These are phyloP conservation scores for Colletotrichum abscissum DNA, from an alignment of 2,329 filamentous ascomycete species.

Conservation along the genomic window DNA sequence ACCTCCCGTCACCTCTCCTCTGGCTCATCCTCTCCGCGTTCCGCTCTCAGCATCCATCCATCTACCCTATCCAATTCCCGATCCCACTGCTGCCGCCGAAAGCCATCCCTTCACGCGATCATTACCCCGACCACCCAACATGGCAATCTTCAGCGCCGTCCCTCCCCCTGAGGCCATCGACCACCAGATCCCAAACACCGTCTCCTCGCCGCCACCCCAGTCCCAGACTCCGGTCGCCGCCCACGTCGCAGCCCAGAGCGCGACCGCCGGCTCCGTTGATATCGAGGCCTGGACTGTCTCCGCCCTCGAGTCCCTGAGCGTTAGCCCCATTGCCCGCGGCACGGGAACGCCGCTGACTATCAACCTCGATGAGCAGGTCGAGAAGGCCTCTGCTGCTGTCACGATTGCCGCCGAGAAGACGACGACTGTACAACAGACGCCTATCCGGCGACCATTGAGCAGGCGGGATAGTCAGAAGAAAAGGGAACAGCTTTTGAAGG, in stretches of 20 bases:
- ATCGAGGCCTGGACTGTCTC: conserved; percentile 76
- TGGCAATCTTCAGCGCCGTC: conserved; percentile 66
- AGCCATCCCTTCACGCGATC: background rate
- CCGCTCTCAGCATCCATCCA: background rate
- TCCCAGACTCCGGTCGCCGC: conserved; percentile 27
- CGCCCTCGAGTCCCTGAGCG: conserved; percentile 65
- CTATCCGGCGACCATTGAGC: conserved; percentile 58
- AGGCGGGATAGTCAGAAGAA: conserved; percentile 66
- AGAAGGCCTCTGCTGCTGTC: conserved; percentile 3
- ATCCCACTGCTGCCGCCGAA: background rate
- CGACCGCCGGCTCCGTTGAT: conserved; percentile 56
- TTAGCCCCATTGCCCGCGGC: conserved; percentile 67
- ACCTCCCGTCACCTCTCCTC: background rate
- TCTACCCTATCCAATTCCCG: background rate
- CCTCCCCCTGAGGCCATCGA: conserved; percentile 55
- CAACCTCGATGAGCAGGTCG: conserved; percentile 72
- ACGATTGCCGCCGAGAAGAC: conserved; percentile 26
- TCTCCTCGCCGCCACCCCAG: conserved; percentile 35
- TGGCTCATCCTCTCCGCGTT: background rate
- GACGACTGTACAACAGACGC: conserved; percentile 39
- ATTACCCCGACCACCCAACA: conserved; percentile 40
- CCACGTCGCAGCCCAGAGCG: conserved; percentile 39
- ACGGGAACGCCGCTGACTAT: conserved; percentile 77
- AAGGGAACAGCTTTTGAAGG: conserved; percentile 84
- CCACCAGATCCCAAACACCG: conserved; percentile 38